Evolutionary conservation across 2,329 filamentous ascomycete genomes (phyloP).

Genomic region (Fonsecaea monophora): DNA sequence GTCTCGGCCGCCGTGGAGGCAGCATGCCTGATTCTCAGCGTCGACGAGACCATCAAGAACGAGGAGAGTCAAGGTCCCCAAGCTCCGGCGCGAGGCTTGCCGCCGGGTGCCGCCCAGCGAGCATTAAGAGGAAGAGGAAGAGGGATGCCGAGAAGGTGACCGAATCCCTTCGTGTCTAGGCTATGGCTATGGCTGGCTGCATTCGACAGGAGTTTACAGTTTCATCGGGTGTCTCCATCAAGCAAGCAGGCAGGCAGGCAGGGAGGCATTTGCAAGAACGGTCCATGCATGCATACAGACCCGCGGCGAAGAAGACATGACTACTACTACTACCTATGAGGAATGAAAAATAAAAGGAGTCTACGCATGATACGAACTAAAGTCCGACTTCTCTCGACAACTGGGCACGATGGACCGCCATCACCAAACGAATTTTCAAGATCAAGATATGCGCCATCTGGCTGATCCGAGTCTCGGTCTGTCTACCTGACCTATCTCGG

Average conservation of each 20-base stretch:
- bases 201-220: background rate
- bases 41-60: constrained; percentile 98
- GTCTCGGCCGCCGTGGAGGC: constrained; percentile 96
- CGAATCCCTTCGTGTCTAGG: background rate
- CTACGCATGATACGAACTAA: background rate
- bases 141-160: constrained; percentile 84
- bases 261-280: background rate
- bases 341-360: background rate
- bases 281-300: background rate
- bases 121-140: constrained; percentile 82
- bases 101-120: constrained; percentile 84
- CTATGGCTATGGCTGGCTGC: background rate
- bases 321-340: background rate
- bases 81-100: constrained; percentile 75
- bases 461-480: background rate
- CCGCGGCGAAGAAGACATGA: background rate
- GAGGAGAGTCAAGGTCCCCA: constrained; percentile 89
- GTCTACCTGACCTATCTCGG: background rate
- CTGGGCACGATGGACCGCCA: background rate
- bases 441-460: background rate
- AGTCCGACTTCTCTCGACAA: background rate
- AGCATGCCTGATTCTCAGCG: constrained; percentile 90
- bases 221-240: background rate
- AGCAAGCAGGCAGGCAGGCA: background rate
- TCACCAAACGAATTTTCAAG: background rate